phyloP scores from a whole-genome alignment of 2,329 filamentous ascomycete genomes.

The Rhynchosporium agropyri region DNA sequence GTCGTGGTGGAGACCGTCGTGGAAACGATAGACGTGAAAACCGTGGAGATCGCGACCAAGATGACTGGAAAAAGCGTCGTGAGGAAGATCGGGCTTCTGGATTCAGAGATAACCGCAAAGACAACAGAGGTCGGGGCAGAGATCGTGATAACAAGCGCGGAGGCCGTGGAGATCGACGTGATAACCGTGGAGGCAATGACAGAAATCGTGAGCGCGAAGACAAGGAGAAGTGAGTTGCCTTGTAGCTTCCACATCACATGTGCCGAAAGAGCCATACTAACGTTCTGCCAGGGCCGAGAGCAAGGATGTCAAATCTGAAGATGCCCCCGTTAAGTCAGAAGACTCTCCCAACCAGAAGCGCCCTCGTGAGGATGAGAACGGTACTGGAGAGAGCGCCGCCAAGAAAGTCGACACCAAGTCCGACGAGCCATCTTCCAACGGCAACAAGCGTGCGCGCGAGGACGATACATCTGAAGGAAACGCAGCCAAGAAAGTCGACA shows the following conservation, averaged over 20 bases:
- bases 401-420: conserved; percentile 28
- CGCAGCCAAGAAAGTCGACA: conserved; percentile 21
- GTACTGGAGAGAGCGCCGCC: background rate
- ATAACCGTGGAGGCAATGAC: conserved; percentile 42
- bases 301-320: conserved; percentile 28
- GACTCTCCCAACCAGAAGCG: conserved; percentile 1
- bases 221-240: conserved; percentile 36
- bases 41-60: conserved; percentile 45
- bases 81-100: conserved; percentile 64
- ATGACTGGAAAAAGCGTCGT: conserved; percentile 67
- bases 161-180: conserved; percentile 47
- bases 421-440: conserved; percentile 29
- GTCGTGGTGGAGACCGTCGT: conserved; percentile 24
- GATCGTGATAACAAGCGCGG: conserved; percentile 49
- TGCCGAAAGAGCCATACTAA: conserved; percentile 22
- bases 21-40: conserved; percentile 20
- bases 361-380: conserved; percentile 4
- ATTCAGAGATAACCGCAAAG: conserved; percentile 49
- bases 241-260: background rate
- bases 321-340: conserved; percentile 12
- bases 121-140: conserved; percentile 45
- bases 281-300: conserved; percentile 16
- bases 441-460: conserved; percentile 32
- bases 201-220: conserved; percentile 44
- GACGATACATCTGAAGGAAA: conserved; percentile 23